A percentile compares a stretch with the other conserved stretches of the same genome.
phyloP scores from a whole-genome alignment of 2,329 filamentous ascomycete species.

The Massarina eburnea region DNA sequence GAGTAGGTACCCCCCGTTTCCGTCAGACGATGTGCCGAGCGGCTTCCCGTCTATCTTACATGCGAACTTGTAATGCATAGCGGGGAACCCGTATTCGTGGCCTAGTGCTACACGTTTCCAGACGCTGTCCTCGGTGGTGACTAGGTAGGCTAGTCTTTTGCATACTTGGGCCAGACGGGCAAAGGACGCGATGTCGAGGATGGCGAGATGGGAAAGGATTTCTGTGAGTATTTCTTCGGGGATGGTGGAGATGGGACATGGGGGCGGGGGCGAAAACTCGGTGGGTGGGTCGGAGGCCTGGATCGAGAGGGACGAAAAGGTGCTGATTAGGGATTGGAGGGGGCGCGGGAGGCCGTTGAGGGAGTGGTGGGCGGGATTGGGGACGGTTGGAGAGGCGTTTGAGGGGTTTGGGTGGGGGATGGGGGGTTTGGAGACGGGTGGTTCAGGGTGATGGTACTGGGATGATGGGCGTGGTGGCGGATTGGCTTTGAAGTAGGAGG shows the following conservation, averaged over 20 bases:
- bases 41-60: constrained; percentile 59
- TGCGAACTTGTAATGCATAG: constrained; percentile 80
- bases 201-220: constrained; percentile 71
- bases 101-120: constrained; percentile 79
- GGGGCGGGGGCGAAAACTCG: constrained; percentile 70
- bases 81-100: constrained; percentile 72
- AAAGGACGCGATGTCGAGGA: constrained; percentile 75
- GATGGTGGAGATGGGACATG: constrained; percentile 76
- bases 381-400: constrained; percentile 55
- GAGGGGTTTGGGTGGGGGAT: constrained; percentile 50
- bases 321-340: constrained; percentile 69
- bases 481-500: constrained; percentile 55
- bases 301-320: constrained; percentile 73
- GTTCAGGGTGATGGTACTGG: constrained; percentile 46
- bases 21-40: constrained; percentile 37
- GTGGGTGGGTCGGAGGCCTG: constrained; percentile 66
- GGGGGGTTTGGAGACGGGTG: constrained; percentile 38
- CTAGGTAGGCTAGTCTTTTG: constrained; percentile 82
- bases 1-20: constrained; percentile 33
- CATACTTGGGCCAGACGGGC: constrained; percentile 77
- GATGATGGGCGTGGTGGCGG: constrained; percentile 10
- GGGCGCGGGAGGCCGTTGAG: constrained; percentile 58
- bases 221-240: constrained; percentile 85
- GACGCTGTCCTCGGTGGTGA: constrained; percentile 79
- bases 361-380: constrained; percentile 60